Percentiles rank a stretch among this genome's conserved stretches.
Evolutionary conservation across 768 basidiomycete species (phyloP).

Genomic region (Mycena pura): DNA sequence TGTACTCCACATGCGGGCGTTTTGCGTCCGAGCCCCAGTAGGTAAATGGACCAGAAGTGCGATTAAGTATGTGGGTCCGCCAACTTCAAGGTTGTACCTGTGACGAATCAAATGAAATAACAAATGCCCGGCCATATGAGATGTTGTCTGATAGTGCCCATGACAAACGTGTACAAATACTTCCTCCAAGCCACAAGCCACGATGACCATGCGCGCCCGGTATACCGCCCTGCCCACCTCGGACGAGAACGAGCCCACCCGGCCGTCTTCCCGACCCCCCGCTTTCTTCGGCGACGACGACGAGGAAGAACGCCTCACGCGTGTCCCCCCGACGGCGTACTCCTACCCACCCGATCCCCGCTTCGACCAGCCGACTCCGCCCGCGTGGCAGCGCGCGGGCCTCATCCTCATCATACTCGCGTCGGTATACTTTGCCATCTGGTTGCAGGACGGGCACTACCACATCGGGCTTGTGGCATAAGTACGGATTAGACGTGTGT

Average conservation of each 20-base stretch:
- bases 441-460: slow-evolving; percentile 24
- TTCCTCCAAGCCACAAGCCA: too few relatives aligned
- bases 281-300: slow-evolving; percentile 19
- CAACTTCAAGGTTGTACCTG: too few relatives aligned
- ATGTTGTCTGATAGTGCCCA: too few relatives aligned
- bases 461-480: too few relatives aligned
- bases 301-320: slow-evolving; percentile 24
- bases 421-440: slow-evolving; percentile 13
- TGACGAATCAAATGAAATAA: too few relatives aligned
- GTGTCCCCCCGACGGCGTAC: slow-evolving; percentile 8
- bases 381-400: slow-evolving; percentile 22
- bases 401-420: slow-evolving; percentile 13
- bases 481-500: too few relatives aligned
- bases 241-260: neutral
- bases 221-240: slow-evolving; percentile 11
- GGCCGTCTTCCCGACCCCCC: neutral
- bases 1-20: too few relatives aligned
- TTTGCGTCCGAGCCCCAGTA: too few relatives aligned
- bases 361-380: slow-evolving; percentile 11
- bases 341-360: slow-evolving; percentile 25
- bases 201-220: slow-evolving; percentile 15
- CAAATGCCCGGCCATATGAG: too few relatives aligned
- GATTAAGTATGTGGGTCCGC: too few relatives aligned
- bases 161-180: too few relatives aligned
- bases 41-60: too few relatives aligned